These are phyloP conservation scores for Cercospora sp. DNA, from an alignment of 2,329 filamentous ascomycete species.

Conservation along the genomic window DNA sequence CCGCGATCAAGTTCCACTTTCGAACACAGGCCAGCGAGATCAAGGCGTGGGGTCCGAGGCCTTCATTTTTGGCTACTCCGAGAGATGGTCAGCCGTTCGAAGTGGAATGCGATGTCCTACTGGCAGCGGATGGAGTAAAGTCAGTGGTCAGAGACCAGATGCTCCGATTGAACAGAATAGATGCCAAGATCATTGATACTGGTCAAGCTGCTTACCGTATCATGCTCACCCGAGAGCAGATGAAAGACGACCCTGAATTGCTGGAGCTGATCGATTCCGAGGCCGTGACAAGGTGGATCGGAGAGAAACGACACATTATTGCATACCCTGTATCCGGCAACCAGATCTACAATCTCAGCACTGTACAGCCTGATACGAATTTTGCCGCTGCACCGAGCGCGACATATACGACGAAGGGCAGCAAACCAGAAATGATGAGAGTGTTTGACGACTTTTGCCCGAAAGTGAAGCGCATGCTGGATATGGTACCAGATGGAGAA, in stretches of 20 bases:
- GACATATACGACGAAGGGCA: conserved; percentile 64
- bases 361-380: conserved; percentile 61
- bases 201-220: conserved; percentile 78
- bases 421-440: conserved; percentile 60
- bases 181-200: conserved; percentile 63
- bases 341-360: conserved; percentile 66
- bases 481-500: conserved; percentile 63
- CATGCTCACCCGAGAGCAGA: conserved; percentile 68
- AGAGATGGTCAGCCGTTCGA: conserved; percentile 55
- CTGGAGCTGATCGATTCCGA: conserved; percentile 66
- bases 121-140: conserved; percentile 54
- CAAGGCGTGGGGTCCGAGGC: conserved; percentile 59
- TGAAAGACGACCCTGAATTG: conserved; percentile 67
- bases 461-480: conserved; percentile 60
- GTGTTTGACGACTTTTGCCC: conserved; percentile 63
- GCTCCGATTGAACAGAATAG: conserved; percentile 54
- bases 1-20: conserved; percentile 69
- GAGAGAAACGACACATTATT: conserved; percentile 72
- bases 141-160: conserved; percentile 52
- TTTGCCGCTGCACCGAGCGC: conserved; percentile 59
- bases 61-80: conserved; percentile 61
- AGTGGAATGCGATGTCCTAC: conserved; percentile 51
- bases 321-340: conserved; percentile 72
- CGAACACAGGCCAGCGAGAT: conserved; percentile 58
- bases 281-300: conserved; percentile 72